Evolutionary conservation across 1,139 yeast species (phyloP).

Genomic region (Wickerhamiella infanticola): DNA sequence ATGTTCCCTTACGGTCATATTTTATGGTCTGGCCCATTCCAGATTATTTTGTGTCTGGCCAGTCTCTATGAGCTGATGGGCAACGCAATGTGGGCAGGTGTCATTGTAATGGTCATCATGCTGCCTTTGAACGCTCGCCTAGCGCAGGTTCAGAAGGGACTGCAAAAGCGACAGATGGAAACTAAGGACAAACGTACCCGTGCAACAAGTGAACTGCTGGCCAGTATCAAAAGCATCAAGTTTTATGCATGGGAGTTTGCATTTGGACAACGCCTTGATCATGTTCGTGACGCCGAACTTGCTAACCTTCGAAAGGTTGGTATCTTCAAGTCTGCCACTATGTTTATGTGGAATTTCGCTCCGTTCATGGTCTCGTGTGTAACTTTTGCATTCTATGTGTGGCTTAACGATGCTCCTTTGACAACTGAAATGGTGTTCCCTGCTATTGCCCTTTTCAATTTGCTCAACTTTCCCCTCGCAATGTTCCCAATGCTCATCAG

Average conservation of each 20-base stretch:
- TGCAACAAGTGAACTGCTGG: constrained; percentile 70
- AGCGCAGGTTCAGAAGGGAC: constrained; percentile 54
- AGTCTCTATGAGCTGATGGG: constrained; percentile 70
- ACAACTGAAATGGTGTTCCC: constrained; percentile 93
- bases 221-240: constrained; percentile 82
- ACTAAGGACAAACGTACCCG: constrained; percentile 56
- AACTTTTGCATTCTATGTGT: constrained; percentile 74
- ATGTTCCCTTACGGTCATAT: constrained; percentile 74
- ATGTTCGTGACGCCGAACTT: constrained; percentile 82
- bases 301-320: constrained; percentile 66
- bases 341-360: constrained; percentile 72
- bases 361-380: constrained; percentile 86
- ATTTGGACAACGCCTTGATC: constrained; percentile 51
- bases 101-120: constrained; percentile 63
- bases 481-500: constrained; percentile 85
- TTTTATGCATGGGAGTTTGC: constrained; percentile 93
- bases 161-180: constrained; percentile 65
- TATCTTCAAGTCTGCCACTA: constrained; percentile 52
- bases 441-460: constrained; percentile 63
- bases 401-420: constrained; percentile 47
- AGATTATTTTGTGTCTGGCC: constrained; percentile 60
- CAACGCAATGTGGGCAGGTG: constrained; percentile 96
- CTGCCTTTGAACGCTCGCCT: constrained; percentile 70
- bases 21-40: constrained; percentile 96
- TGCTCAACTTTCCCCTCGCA: constrained; percentile 84